These are phyloP conservation scores for Camelina hispida DNA, from an alignment of 345 rosid species.

Conservation along the genomic window DNA sequence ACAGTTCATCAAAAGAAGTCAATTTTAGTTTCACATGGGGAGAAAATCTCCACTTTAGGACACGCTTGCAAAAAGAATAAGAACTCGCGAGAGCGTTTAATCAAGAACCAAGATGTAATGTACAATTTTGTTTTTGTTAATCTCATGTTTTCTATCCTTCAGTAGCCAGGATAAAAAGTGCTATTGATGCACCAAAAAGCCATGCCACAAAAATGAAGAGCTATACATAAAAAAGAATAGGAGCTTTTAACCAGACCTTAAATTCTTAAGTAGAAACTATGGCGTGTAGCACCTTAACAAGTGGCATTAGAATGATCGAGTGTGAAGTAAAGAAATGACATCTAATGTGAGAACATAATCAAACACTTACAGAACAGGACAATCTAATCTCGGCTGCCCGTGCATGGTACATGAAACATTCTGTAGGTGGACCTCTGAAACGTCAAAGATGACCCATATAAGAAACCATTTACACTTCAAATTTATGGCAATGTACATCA, in stretches of 20 bases:
- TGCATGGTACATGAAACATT: conserved; percentile 88
- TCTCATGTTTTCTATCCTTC: conserved; percentile 6
- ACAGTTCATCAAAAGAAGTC: conserved; percentile 23
- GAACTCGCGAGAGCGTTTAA: background rate
- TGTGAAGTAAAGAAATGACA: background rate
- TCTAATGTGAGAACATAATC: background rate
- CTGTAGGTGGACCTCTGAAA: conserved; percentile 95
- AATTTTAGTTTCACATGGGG: background rate
- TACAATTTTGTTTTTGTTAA: conserved; percentile 9
- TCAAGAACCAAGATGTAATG: conserved; percentile 17
- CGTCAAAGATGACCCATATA: conserved; percentile 33
- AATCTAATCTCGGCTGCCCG: conserved; percentile 75
- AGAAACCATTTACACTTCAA: conserved; percentile 15
- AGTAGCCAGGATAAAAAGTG: conserved; percentile 3
- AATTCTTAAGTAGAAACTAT: conserved; percentile 9
- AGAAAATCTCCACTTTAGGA: conserved; percentile 2
- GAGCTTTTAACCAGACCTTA: conserved; percentile 2
- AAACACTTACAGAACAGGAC: conserved; percentile 56
- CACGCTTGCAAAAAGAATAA: conserved; percentile 9
- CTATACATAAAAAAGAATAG: conserved; percentile 1
- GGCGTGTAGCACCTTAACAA: conserved; percentile 1
- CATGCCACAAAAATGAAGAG: background rate
- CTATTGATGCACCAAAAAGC: background rate
- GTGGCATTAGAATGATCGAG: background rate
- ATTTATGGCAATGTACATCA: conserved; percentile 14